Percentiles rank a stretch among this genome's conserved stretches.
Evolutionary conservation across 202 grass and related monocot species (phyloP).

Genomic region (Tripidium arundinaceum): DNA sequence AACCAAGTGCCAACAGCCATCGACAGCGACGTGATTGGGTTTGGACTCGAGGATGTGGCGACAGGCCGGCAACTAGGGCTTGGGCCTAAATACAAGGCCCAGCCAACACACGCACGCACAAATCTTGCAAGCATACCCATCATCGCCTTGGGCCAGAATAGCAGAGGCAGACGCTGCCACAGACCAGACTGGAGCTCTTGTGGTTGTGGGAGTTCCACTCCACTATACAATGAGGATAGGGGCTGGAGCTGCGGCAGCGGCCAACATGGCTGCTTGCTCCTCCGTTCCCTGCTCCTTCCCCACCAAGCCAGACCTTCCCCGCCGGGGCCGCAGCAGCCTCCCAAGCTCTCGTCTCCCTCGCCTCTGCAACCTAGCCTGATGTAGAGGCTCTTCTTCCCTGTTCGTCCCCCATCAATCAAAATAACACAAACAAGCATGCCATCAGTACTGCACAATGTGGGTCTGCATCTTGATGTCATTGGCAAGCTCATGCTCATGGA

Average conservation of each 20-base stretch:
- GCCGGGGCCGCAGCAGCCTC: neutral
- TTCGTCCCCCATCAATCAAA: neutral
- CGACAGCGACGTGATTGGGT: no score
- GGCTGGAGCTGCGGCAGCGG: neutral
- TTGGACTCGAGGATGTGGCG: neutral
- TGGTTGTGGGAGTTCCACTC: neutral
- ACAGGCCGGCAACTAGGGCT: neutral
- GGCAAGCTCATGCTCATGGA: neutral
- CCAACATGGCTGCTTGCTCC: constrained; percentile 36
- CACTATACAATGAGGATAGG: neutral
- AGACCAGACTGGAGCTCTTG: neutral
- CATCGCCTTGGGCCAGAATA: neutral
- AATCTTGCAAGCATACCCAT: no score
- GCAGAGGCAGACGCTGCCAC: no score
- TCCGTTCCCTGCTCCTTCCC: constrained; percentile 17
- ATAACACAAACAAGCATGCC: neutral
- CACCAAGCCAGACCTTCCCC: neutral
- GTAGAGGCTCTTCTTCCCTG: constrained; percentile 98
- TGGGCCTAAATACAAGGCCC: neutral
- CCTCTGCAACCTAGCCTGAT: constrained; percentile 82
- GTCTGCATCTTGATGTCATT: neutral
- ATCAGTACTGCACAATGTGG: no score
- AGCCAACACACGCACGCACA: neutral
- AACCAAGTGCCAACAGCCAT: no score
- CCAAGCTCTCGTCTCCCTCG: neutral